Evolutionary conservation across 2,329 filamentous ascomycete genomes (phyloP), one percentile per base, ranked within the genome.

Genomic region (Alternaria conjuncta): DNA sequence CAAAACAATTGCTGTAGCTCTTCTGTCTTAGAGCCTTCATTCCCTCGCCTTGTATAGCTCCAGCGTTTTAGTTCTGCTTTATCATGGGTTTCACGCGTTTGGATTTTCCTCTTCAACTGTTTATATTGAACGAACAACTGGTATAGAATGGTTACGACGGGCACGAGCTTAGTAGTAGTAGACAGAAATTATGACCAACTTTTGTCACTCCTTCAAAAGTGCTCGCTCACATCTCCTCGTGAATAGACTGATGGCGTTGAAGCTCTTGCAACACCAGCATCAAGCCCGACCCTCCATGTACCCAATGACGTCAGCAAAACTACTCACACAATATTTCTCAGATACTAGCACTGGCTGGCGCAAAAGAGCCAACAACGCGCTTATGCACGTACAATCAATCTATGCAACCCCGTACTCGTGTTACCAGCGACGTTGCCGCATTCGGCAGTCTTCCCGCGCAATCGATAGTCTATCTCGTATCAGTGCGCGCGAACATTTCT

Each of bases 161-260:
- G 90, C 20, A 57, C 13, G 53, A 26, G 36, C 21, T 55, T 28
- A 41, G 53, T 44, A 55, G 44, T 21, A 91, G n/a, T 92, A 92
- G 0, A 92, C 95, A 77, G 86, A 90, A 23, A 92, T 95, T 47
- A 46, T 44, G 32, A 26, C 53, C 32, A 55, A 55, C 32, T 20
- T 55, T 55, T 55, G 53, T 55, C 53, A 55, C 32, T 55, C 53
- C 36, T 44, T 55, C 21, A 55, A 25, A 55, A 44, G 6, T 55
- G 12, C 20, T 44, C 11, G 36, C 5, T 44, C 36, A 15, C 21
- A 7, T 44, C 15, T n/a, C 9, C 6, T 6, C 13, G 30, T 53
- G 23, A 23, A 23, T 23, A 23, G 5, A 6, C 23, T 23, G 23
- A 23, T 23, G 23, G 23, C 23, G 23, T 23, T 23, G 23, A 23